phyloP scores from a whole-genome alignment of 2,329 filamentous ascomycete species.

The Fusarium pseudograminearum region DNA sequence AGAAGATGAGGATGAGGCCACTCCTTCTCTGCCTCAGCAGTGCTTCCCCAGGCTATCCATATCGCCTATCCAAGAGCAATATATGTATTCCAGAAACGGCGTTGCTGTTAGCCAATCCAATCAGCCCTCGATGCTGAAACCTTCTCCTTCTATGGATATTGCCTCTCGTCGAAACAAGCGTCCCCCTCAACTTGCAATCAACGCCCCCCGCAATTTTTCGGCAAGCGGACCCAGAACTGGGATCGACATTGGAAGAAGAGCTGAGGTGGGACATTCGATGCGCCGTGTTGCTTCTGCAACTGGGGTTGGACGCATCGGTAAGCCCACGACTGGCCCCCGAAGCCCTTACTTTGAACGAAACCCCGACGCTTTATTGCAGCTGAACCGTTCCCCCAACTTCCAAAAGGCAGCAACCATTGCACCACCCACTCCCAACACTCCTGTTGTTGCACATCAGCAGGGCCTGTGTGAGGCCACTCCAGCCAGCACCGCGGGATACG shows the following conservation, averaged over 20 bases:
- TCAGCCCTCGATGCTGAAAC: slow-evolving; percentile 55
- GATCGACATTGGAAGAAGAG: slow-evolving; percentile 59
- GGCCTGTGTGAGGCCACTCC: slow-evolving; percentile 56
- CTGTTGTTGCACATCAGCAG: slow-evolving; percentile 55
- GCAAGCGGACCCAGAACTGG: slow-evolving; percentile 60
- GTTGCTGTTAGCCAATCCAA: slow-evolving; percentile 32
- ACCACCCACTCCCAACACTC: slow-evolving; percentile 64
- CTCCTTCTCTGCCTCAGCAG: slow-evolving; percentile 41
- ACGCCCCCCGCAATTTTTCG: slow-evolving; percentile 59
- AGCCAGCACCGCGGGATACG: slow-evolving; percentile 50
- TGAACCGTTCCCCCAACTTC: slow-evolving; percentile 58
- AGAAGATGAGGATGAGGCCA: slow-evolving; percentile 40
- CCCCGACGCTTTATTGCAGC: slow-evolving; percentile 59
- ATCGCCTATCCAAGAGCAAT: slow-evolving; percentile 39
- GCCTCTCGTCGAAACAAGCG: slow-evolving; percentile 64
- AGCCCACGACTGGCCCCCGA: slow-evolving; percentile 50
- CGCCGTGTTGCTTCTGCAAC: slow-evolving; percentile 66
- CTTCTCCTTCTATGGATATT: slow-evolving; percentile 65
- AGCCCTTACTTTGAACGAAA: slow-evolving; percentile 59
- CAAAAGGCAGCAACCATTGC: slow-evolving; percentile 57
- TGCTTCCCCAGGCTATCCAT: slow-evolving; percentile 40
- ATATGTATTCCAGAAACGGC: slow-evolving; percentile 33
- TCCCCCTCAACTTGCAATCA: slow-evolving; percentile 60
- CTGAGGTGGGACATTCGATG: slow-evolving; percentile 62
- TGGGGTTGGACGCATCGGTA: slow-evolving; percentile 54